Evolutionary conservation across 345 rosid species (phyloP), one percentile per base, ranked within the genome.

Genomic region (Cochlearia excelsa): DNA sequence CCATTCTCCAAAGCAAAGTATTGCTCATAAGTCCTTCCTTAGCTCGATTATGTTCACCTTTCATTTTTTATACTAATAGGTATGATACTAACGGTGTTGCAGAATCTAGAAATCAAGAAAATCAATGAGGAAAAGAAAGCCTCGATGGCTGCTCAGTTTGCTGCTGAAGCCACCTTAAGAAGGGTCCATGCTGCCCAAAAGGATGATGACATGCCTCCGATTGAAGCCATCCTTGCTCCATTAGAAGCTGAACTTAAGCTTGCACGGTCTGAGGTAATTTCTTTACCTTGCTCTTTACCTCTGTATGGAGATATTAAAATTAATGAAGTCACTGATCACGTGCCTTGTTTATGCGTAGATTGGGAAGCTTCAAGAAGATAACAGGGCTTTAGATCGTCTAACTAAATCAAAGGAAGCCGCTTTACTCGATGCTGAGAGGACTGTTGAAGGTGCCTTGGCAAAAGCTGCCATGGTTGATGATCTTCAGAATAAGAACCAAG

Each of bases 131-230:
- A 94, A 72, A 94, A 90, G 83, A 90, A 81, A 77, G 93, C 99
- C 28, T 90, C 97, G 47, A 87, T 90, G 99, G 97, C 99, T 71
- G 99, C 99, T 72, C 99, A 94, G 78, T 94, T 94, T 90, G 97
- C 99, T 42, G 99, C 99, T 68, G 99, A 94, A 82, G 99, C 99
- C 30, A 89, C 99, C 39, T 84, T 90, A 73, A 82, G 99, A 69
- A 84, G 99, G 70, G 99, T 94, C 58, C 99, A 94, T 68, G 96
- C 99, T 80, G 99, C 99, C 45, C 97, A 94, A 67, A 94, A 94
- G 75, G 99, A 94, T 76, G 99, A 94, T 63, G 99, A 94, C 70
- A 94, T 94, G 96, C 99, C 99, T 70, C 99, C 99, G 10, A 90
- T 90, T 67, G 99, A 94, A 78, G 99, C 99, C 63, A 94, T 94